These are phyloP conservation scores for Aspergillus arachidicola DNA, from an alignment of 2,329 filamentous ascomycete genomes.

Conservation along the genomic window DNA sequence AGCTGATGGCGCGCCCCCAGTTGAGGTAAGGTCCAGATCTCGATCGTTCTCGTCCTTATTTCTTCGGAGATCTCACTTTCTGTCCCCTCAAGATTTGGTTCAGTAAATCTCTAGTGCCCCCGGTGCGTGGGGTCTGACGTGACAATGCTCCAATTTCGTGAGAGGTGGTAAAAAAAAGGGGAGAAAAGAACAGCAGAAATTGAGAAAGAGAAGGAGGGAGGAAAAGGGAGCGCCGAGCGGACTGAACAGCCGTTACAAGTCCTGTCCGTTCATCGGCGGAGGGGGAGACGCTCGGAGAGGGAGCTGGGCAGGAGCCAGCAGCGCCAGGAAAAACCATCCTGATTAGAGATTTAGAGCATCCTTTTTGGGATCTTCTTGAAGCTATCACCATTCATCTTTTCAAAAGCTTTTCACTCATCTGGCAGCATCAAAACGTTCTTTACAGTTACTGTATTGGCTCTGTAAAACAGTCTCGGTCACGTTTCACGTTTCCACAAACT, in stretches of 20 bases:
- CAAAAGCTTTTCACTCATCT: conserved; percentile 9
- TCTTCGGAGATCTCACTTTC: neutral
- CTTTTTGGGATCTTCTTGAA: conserved; percentile 20
- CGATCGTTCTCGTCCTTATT: conserved; percentile 2
- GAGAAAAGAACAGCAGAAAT: conserved; percentile 10
- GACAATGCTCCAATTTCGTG: neutral
- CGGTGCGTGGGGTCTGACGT: conserved; percentile 6
- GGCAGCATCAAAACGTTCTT: conserved; percentile 11
- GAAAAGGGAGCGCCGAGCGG: conserved; percentile 20
- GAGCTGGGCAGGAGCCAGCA: conserved; percentile 12
- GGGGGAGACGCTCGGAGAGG: conserved; percentile 1
- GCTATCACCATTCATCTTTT: conserved; percentile 20
- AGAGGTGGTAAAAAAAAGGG: neutral
- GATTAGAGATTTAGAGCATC: neutral
- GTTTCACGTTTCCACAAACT: conserved; percentile 8
- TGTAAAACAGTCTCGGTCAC: conserved; percentile 13
- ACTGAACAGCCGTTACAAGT: conserved; percentile 26
- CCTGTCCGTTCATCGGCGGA: conserved; percentile 16
- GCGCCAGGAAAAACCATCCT: conserved; percentile 1
- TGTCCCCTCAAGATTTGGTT: neutral
- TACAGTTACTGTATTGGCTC: conserved; percentile 23
- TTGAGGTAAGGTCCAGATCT: neutral
- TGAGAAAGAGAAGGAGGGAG: conserved; percentile 14
- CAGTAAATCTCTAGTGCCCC: neutral
- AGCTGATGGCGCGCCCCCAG: conserved; percentile 21